Percentiles rank a stretch among this genome's conserved stretches.
phyloP scores from a whole-genome alignment of 176 grass and related monocot genomes.

The Dactylis glomerata region DNA sequence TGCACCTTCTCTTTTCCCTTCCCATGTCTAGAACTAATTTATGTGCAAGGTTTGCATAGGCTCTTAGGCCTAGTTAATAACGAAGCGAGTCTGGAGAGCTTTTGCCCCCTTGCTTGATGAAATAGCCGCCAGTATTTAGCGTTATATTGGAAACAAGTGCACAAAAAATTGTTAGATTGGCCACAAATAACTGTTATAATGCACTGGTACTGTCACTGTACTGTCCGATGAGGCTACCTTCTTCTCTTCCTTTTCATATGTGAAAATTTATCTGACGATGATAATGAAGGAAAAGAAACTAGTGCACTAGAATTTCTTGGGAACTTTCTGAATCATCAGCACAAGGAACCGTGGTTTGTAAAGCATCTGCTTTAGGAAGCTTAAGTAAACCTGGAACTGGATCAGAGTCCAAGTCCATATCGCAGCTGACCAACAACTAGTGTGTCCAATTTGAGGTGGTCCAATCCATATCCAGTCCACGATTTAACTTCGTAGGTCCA shows the following conservation, averaged over 20 bases:
- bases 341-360: no score
- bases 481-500: no score
- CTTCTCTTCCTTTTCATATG: background rate
- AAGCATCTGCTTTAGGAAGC: no score
- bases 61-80: background rate
- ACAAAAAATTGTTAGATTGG: constrained; percentile 64
- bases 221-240: constrained; percentile 76
- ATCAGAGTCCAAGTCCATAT: no score
- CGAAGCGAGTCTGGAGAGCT: background rate
- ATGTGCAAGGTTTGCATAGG: background rate
- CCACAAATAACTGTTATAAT: constrained; percentile 76
- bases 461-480: no score
- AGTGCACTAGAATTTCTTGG: background rate
- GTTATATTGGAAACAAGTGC: background rate
- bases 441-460: no score
- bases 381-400: no score
- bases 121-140: background rate
- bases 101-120: background rate
- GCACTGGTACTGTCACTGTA: constrained; percentile 80
- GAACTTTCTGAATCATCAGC: background rate
- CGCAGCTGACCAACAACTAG: no score
- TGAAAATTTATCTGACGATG: background rate
- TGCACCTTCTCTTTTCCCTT: constrained; percentile 13
- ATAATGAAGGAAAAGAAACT: background rate
- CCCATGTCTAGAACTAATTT: background rate